A percentile compares a stretch with the other conserved stretches of the same genome.
These are phyloP conservation scores for Agroathelia rolfsii DNA, from an alignment of 1,284 basidiomycete genomes.

Conservation along the genomic window DNA sequence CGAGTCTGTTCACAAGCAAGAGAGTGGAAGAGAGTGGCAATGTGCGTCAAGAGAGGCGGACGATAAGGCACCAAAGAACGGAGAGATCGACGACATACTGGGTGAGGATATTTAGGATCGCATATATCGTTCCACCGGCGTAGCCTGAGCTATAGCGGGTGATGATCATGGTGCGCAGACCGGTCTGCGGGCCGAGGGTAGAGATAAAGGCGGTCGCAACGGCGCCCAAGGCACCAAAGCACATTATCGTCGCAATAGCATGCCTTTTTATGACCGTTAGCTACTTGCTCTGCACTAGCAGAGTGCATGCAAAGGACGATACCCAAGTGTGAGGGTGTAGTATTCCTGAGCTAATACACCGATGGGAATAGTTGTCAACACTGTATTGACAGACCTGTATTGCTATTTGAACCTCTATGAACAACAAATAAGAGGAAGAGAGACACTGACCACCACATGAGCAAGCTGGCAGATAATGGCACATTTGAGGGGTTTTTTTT, in stretches of 20 bases:
- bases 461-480: conserved; percentile 28
- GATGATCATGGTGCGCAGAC: conserved; percentile 53
- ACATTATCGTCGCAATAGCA: conserved; percentile 31
- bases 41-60: no score
- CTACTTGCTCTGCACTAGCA: neutral
- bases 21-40: neutral
- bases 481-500: no score
- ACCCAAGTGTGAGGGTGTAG: conserved; percentile 42
- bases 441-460: conserved; percentile 38
- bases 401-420: conserved; percentile 4
- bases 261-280: no score
- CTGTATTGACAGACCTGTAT: conserved; percentile 36
- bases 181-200: conserved; percentile 50
- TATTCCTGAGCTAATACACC: conserved; percentile 44
- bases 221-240: conserved; percentile 33
- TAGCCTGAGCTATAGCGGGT: conserved; percentile 48
- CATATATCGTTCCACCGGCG: conserved; percentile 43
- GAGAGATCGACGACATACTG: conserved; percentile 24
- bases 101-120: conserved; percentile 48
- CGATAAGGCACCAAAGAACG: neutral
- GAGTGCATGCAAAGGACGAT: conserved; percentile 3
- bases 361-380: conserved; percentile 46
- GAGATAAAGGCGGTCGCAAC: conserved; percentile 40
- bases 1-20: conserved; percentile 23
- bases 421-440: neutral